Conservation (phyloP, 176 grass and related monocot genomes). For the Zea mays region Zm-B73-REFERENCE-NAM-5.0 NC_050101.1:36052501-36053000, state of each 20-base stretch:
- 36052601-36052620: no score
- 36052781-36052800: neutral
- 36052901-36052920: neutral
- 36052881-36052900: neutral
- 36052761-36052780: neutral
- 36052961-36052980: neutral
- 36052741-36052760: neutral
- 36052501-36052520: neutral
- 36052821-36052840: neutral
- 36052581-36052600: no score
- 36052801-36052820: neutral
- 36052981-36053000: slow-evolving; percentile 32
- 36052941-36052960: neutral
- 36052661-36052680: neutral
- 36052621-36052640: no score
- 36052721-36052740: neutral
- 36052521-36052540: neutral
- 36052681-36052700: neutral
- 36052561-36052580: no score
- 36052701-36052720: no score
- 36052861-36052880: neutral
- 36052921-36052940: neutral
- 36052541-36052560: neutral
- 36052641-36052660: neutral
- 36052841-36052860: neutral